Percentiles rank a stretch among this genome's conserved stretches.
Conservation (phyloP, 2,329 filamentous ascomycete species). For the Alternaria ventricosa region DNA sequence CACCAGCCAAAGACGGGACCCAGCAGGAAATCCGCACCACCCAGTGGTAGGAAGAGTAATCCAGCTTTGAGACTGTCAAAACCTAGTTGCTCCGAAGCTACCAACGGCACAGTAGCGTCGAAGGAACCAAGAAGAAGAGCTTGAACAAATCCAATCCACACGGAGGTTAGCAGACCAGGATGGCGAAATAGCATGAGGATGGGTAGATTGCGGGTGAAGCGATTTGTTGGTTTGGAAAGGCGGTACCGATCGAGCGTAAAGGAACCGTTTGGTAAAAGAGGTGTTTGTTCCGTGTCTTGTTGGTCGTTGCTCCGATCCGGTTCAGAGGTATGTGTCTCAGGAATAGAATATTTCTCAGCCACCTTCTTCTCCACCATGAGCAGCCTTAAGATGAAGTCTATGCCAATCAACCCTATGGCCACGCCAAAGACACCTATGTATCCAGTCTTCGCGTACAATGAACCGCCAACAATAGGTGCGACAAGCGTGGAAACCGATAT, state of each 20-base stretch:
- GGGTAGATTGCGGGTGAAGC: conserved; percentile 52
- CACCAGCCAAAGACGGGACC: conserved; percentile 57
- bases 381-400: conserved; percentile 67
- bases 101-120: conserved; percentile 57
- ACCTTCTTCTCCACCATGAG: conserved; percentile 69
- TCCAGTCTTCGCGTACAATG: conserved; percentile 66
- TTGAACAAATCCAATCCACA: conserved; percentile 43
- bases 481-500: conserved; percentile 64
- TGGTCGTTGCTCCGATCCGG: conserved; percentile 11
- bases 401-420: conserved; percentile 59
- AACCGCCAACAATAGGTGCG: conserved; percentile 65
- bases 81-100: conserved; percentile 51
- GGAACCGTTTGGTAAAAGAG: conserved; percentile 27
- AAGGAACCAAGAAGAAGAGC: conserved; percentile 52
- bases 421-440: conserved; percentile 66
- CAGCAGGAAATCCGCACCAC: conserved; percentile 52
- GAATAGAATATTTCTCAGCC: conserved; percentile 53
- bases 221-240: conserved; percentile 51
- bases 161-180: conserved; percentile 40
- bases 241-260: conserved; percentile 47
- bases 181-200: conserved; percentile 54
- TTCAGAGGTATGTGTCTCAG: conserved; percentile 11
- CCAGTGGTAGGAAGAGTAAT: conserved; percentile 56
- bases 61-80: conserved; percentile 55
- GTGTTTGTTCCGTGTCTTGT: conserved; percentile 32